Conservation (phyloP, 228 moss, liverwort and hornwort genomes). For the Sphagnum magellanicum region DNA sequence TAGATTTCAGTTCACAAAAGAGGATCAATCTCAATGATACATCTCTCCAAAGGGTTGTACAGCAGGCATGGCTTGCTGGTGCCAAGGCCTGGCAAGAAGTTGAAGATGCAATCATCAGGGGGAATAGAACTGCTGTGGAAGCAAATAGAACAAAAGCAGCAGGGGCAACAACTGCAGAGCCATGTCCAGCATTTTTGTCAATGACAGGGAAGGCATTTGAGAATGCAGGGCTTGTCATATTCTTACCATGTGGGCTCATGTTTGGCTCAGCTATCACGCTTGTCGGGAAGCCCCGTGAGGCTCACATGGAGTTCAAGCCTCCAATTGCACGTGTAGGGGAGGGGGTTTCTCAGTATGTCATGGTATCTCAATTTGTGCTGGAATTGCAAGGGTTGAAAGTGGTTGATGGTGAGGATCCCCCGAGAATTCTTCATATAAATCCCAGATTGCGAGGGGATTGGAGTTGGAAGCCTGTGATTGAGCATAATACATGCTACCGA, state of each 20-base stretch:
- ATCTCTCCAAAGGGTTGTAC: slow-evolving; percentile 33
- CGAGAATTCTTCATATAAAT: slow-evolving; percentile 52
- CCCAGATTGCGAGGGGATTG: slow-evolving; percentile 55
- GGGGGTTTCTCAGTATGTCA: slow-evolving; percentile 47
- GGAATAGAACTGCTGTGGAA: slow-evolving; percentile 11
- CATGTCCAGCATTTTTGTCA: slow-evolving; percentile 36
- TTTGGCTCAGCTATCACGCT: slow-evolving; percentile 56
- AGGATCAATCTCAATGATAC: slow-evolving; percentile 26
- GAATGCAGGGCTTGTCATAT: slow-evolving; percentile 29
- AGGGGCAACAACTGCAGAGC: slow-evolving; percentile 22
- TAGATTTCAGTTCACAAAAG: slow-evolving; percentile 15
- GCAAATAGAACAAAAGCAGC: slow-evolving; percentile 5
- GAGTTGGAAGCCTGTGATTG: slow-evolving; percentile 67
- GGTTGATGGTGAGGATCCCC: slow-evolving; percentile 47
- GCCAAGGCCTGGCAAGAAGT: slow-evolving; percentile 54
- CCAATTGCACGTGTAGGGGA: slow-evolving; percentile 55
- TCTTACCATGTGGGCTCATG: slow-evolving; percentile 55
- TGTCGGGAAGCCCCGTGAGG: slow-evolving; percentile 36
- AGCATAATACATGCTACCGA: slow-evolving; percentile 60
- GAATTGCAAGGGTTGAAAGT: slow-evolving; percentile 57
- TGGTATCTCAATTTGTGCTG: slow-evolving; percentile 53
- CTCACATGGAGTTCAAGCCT: slow-evolving; percentile 52
- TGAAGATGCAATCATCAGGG: slow-evolving; percentile 20
- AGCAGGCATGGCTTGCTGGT: slow-evolving; percentile 51
- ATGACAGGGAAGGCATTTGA: slow-evolving; percentile 21